phyloP scores from a whole-genome alignment of 2,329 filamentous ascomycete species.

The Trichophyton rubrum region DNA sequence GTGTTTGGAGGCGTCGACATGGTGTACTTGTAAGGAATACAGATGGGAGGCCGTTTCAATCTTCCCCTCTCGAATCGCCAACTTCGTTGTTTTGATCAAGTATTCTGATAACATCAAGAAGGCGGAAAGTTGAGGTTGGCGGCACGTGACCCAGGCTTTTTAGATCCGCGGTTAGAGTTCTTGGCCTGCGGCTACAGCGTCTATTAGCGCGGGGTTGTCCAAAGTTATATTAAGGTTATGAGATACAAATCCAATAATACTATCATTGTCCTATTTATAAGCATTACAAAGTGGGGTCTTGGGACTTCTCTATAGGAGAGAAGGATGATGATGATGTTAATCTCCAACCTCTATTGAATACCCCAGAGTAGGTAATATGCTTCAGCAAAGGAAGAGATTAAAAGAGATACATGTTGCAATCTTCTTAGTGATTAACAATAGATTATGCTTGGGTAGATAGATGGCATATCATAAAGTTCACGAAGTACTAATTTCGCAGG shows the following conservation, averaged over 20 bases:
- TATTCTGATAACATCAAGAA: no score
- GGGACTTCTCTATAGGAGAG: not conserved
- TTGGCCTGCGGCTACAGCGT: no score
- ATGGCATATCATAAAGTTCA: not conserved
- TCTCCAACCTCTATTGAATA: not conserved
- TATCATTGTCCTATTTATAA: no score
- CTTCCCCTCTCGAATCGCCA: no score
- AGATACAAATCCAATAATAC: no score
- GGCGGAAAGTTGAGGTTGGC: no score
- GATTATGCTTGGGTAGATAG: not conserved
- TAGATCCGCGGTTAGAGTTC: no score
- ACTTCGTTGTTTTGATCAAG: no score
- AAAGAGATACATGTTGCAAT: not conserved
- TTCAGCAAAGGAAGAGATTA: not conserved
- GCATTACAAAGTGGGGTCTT: no score
- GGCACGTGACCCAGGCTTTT: no score
- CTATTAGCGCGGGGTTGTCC: no score
- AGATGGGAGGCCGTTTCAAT: conserved; percentile 7
- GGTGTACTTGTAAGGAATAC: conserved; percentile 6
- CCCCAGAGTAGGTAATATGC: not conserved
- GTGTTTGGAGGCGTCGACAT: conserved; percentile 8
- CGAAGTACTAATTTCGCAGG: not conserved
- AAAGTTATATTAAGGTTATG: no score
- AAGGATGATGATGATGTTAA: not conserved
- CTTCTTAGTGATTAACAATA: not conserved